A percentile compares a stretch with the other conserved stretches of the same genome.
Evolutionary conservation across 1,284 basidiomycete species (phyloP).

Genomic region (Cutaneotrichosporon curvatum): DNA sequence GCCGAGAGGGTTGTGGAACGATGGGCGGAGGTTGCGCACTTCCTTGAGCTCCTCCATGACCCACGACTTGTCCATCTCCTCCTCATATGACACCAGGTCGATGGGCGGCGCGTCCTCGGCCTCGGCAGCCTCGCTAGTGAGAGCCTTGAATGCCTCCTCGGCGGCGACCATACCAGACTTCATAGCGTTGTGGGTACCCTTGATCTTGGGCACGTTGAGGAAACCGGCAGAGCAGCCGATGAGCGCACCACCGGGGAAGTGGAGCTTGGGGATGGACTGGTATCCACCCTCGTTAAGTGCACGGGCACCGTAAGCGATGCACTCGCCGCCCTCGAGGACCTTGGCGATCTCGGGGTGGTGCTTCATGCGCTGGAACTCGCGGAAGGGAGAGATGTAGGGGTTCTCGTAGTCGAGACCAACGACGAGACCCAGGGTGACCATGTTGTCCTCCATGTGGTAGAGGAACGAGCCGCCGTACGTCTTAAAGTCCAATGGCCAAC

Average conservation of each 20-base stretch:
- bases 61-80: constrained; percentile 71
- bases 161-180: constrained; percentile 97
- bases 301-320: constrained; percentile 85
- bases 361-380: constrained; percentile 94
- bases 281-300: constrained; percentile 90
- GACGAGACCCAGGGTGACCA: constrained; percentile 86
- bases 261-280: constrained; percentile 82
- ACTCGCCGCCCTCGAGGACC: constrained; percentile 68
- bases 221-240: constrained; percentile 95
- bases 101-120: constrained; percentile 36
- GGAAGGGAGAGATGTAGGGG: constrained; percentile 86
- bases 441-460: constrained; percentile 92
- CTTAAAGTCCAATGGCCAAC: constrained; percentile 78
- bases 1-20: constrained; percentile 79
- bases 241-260: constrained; percentile 92
- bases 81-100: constrained; percentile 74
- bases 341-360: constrained; percentile 87
- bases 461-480: constrained; percentile 93
- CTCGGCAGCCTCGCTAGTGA: constrained; percentile 41
- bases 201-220: constrained; percentile 96
- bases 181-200: constrained; percentile 99
- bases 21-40: constrained; percentile 86
- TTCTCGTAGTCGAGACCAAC: constrained; percentile 93
- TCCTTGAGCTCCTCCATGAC: constrained; percentile 81
- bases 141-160: constrained; percentile 69